Evolutionary conservation across 495 filamentous ascomycete genomes (phyloP), one percentile per base, ranked within the genome.

Genomic region (Penicillium paradoxum): DNA sequence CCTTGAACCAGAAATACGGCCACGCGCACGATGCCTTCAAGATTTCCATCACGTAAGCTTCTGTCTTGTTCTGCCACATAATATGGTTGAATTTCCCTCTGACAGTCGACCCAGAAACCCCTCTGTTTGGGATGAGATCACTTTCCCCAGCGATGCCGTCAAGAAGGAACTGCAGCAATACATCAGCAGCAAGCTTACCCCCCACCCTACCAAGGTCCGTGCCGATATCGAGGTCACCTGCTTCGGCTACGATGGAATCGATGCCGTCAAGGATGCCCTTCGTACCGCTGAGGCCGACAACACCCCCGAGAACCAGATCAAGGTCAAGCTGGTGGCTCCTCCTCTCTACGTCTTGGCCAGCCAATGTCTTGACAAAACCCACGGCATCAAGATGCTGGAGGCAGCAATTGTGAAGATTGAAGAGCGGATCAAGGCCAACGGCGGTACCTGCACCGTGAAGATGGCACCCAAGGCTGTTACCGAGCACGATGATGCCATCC

Each of bases 381-480:
- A 82, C 14, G 93, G 93, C 34, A 95, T 98, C 57, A 72, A 80
- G 58, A 82, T 84, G 60, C 72, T 98, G 52, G 89, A 96, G 72
- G 82, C 83, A 57, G 90, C 93, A 19, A 98, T 98, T 57, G 79
- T 85, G 59, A 86, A 87, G 62, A 91, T 97, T 60, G 77, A 84
- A 53, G 76, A 64, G 53, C 89, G 80, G 63, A 98, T 98, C 68
- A 78, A 80, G 54, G 74, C 66, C 14, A 78, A 84, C 2, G 86
- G 86, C 15, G 93, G 93, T 32, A 82, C 79, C 60, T 90, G 90
- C 61, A 79, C 85, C 27, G 86, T 95, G 48, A 91, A 88, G 79
- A 97, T 98, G 95, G 92, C 90, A 56, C 93, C 93, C 37, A 97
- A 97, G 83, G 93, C 93, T 14, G 95, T 97, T 53, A 97, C 92